Conservation (phyloP, 192 early-diverging fungal species). For the Obelidium mucronatum region DNA sequence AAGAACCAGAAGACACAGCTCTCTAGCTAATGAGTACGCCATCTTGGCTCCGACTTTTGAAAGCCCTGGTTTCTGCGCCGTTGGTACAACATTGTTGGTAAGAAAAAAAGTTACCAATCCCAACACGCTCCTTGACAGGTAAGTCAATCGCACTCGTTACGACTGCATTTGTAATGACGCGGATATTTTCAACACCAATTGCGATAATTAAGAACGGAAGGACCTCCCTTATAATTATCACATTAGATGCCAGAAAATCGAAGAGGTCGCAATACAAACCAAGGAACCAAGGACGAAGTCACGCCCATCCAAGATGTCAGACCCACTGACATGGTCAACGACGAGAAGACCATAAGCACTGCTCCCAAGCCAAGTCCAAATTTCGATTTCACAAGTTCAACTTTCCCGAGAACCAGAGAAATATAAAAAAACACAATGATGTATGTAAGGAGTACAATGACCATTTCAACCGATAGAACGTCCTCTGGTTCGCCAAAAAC, state of each 20-base stretch:
- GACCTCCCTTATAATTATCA: constrained; percentile 59
- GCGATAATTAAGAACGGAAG: constrained; percentile 74
- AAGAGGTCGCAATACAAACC: constrained; percentile 54
- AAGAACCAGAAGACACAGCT: constrained; percentile 64
- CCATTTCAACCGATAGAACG: constrained; percentile 30
- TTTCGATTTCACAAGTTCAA: constrained; percentile 81
- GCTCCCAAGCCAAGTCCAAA: constrained; percentile 74
- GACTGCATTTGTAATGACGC: constrained; percentile 75
- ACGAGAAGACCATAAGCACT: constrained; percentile 69
- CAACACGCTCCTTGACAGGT: constrained; percentile 77
- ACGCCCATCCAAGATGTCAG: constrained; percentile 69
- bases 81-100: too few species aligned
- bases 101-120: constrained; percentile 55
- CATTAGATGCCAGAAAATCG: background rate
- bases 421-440: constrained; percentile 73
- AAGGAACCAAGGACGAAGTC: constrained; percentile 64
- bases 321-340: constrained; percentile 69
- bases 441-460: constrained; percentile 64
- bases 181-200: constrained; percentile 81
- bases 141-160: constrained; percentile 73
- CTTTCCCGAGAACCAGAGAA: constrained; percentile 66
- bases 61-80: constrained; percentile 50
- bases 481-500: constrained; percentile 7
- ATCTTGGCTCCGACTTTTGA: constrained; percentile 74
- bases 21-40: constrained; percentile 58